Evolutionary conservation across 257 asterid species (phyloP).

Genomic region (Verbena officinalis): DNA sequence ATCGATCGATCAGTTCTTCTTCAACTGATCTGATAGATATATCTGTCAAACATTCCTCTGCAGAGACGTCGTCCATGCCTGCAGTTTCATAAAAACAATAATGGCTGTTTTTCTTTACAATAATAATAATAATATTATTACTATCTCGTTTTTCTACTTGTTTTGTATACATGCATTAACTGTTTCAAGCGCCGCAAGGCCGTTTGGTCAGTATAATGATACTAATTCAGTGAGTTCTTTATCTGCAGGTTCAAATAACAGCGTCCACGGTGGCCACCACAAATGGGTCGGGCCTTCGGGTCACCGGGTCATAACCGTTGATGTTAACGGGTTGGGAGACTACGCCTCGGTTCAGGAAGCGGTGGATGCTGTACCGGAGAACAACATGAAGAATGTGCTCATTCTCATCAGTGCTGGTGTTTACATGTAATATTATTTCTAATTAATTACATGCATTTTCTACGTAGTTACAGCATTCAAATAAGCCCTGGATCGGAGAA

Average conservation of each 20-base stretch:
- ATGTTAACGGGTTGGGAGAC: constrained; percentile 65
- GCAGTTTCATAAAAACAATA: constrained; percentile 20
- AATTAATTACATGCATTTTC: too few species aligned
- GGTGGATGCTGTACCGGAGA: constrained; percentile 64
- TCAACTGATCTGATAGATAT: too few species aligned
- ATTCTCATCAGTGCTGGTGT: constrained; percentile 72
- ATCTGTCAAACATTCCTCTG: constrained; percentile 30
- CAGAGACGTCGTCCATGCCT: constrained; percentile 24
- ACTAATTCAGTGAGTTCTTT: too few species aligned
- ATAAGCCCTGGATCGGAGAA: too few species aligned
- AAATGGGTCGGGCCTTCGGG: constrained; percentile 80
- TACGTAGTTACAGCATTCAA: too few species aligned
- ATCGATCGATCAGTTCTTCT: not conserved
- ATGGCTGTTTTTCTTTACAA: constrained; percentile 34
- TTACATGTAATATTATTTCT: constrained; percentile 52
- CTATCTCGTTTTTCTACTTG: not conserved
- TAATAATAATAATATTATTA: too few species aligned
- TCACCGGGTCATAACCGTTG: constrained; percentile 69
- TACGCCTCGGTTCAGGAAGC: constrained; percentile 73
- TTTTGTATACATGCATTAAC: constrained; percentile 21
- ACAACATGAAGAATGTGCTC: constrained; percentile 62
- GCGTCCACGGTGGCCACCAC: constrained; percentile 33
- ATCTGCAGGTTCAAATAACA: not conserved
- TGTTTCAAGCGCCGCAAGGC: too few species aligned
- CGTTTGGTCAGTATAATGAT: too few species aligned